Evolutionary conservation across 768 basidiomycete species (phyloP), one percentile per base, ranked within the genome.

Genomic region (Phallus indusiatus): DNA sequence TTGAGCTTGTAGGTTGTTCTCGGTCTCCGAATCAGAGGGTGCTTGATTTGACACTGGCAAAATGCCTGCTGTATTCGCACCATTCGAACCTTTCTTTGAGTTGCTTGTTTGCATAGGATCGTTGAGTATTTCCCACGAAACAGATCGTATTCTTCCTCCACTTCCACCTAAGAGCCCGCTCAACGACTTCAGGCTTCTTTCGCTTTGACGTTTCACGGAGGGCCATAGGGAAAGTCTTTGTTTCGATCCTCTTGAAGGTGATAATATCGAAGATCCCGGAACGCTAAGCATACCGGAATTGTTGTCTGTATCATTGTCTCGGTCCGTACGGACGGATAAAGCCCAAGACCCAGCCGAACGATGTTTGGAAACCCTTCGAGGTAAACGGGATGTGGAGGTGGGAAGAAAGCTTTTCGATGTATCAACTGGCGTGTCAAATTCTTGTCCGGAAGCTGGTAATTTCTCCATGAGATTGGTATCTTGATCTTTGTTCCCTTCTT

Each of bases 341-440:
- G n/a, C 4, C 42, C 42, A 42, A 12, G 42, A 42, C 12, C 42
- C 14, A 3, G 37, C 18, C 28, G 66, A 66, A 56, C 1, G 72
- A 69, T 33, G 71, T 34, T 61, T 50, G 46, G 60, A 60, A 57
- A 59, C n/a, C 20, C 12, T 51, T 59, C 61, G 7, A 61, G 61
- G 12, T 63, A 49, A 11, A 55, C 42, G 9, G 61, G 66, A 0
- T 57, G 57, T 8, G 56, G 53, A 28, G 62, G 53, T 14, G 35
- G 48, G 54, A 65, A 56, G 16, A 51, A 33, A 1, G 60, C 55
- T 33, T 17, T 36, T 33, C 17, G 54, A 55, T 18, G 42, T 48
- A 20, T 33, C 46, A 16, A n/a, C 34, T 12, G 18, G 55, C 6
- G 21, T 33, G 33, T 46, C 33, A 16, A 36, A 16, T 7, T 21